Base-by-base conservation (phyloP, 176 grass and related monocot genomes). In the Zizania latifolia region DNA sequence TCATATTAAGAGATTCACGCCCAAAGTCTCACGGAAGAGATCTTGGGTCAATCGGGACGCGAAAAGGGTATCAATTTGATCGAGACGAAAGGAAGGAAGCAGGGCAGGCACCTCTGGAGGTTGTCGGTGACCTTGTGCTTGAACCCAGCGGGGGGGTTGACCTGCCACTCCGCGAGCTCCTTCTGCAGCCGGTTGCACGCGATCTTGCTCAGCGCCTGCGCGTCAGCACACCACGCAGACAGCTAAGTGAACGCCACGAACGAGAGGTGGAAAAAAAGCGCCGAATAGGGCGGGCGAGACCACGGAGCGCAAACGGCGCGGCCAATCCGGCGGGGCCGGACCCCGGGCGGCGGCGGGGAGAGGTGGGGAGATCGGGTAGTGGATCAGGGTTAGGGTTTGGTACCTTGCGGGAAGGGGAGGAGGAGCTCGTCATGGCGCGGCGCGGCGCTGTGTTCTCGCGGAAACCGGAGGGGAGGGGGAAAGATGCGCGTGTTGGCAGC, bases 191-290 rank as follows among this genome's bases (percentile, higher is more conserved):
- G 86, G 63, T 76, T 92, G 86, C 82, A 83, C 2, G 95, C 91
- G 84, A 94, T 99, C 89, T 94, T 99, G 76, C 91, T 99, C 89
- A 98, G 81, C 41, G 68, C 82, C 95, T 98, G 86, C 61, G 15
- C 73, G 4, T 43, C 23, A 64, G 5, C 10, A 27, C 15, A 50
- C 65, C 14, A 45, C 9, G 39, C 4, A 26, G 27, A 1, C 78
- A 29, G 60, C 28, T 22, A 2, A 48, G 22, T 16, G 7, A 10
- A n/a, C n/a, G n/a, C n/a, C n/a, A n/a, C n/a, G n/a, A n/a, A n/a
- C n/a, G n/a, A n/a, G n/a, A 16, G 1, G 16, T 9, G 13, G 3
- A 6, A 6, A 2, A 4, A 40, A 10, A 11, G 1, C 23, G 66
- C 24, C 23, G 28, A 59, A 78, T 87, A 58, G 36, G 61, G 26